Evolutionary conservation across 768 basidiomycete species (phyloP).

Genomic region (Tubosaeta sp.): DNA sequence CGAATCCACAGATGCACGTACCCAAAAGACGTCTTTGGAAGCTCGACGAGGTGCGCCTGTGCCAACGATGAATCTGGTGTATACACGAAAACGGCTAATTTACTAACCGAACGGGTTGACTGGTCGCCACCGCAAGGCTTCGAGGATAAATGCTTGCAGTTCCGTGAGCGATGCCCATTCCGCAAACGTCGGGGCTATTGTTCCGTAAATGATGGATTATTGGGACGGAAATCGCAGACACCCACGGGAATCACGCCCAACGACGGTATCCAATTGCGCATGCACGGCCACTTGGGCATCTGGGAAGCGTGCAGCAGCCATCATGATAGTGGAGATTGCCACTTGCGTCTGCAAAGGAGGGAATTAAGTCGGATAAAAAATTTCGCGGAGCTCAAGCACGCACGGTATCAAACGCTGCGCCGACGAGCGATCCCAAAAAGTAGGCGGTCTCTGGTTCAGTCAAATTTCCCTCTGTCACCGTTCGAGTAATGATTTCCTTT

Average conservation of each 20-base stretch:
- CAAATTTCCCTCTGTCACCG: constrained; percentile 42
- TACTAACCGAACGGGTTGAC: constrained; percentile 29
- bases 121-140: constrained; percentile 38
- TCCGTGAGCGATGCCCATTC: constrained; percentile 32
- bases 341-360: constrained; percentile 21
- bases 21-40: constrained; percentile 26
- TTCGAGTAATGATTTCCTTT: constrained; percentile 48
- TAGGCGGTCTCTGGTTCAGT: constrained; percentile 52
- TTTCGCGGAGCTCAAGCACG: too few species aligned
- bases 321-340: constrained; percentile 27
- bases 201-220: neutral
- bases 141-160: constrained; percentile 36
- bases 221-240: neutral
- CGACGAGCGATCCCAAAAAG: constrained; percentile 58
- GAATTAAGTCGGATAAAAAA: too few species aligned
- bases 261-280: constrained; percentile 34
- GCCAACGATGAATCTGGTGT: neutral
- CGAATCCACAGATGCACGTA: neutral
- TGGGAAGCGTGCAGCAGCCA: constrained; percentile 37
- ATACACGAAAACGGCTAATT: too few species aligned
- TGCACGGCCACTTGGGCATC: constrained; percentile 33
- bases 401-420: constrained; percentile 57
- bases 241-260: constrained; percentile 34
- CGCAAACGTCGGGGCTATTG: constrained; percentile 14
- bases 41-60: constrained; percentile 23